Conservation (phyloP, 352 stramenopile species). For the Phytophthora quininea region DNA sequence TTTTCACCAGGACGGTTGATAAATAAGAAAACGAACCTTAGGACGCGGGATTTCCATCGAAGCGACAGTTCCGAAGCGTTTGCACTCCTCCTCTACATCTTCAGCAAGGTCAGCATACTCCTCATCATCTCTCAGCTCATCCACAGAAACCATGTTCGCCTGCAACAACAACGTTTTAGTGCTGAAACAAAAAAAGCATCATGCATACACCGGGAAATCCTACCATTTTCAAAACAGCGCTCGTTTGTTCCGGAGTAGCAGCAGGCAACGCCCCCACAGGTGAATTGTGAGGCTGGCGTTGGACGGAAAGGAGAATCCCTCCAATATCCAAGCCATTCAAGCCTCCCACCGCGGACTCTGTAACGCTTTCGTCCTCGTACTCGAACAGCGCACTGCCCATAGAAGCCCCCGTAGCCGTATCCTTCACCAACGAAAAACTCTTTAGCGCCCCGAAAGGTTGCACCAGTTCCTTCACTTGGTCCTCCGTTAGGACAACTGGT, state of each 20-base stretch:
- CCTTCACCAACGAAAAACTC: constrained; percentile 70
- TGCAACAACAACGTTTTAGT: constrained; percentile 17
- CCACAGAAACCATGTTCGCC: constrained; percentile 86
- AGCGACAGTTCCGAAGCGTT: constrained; percentile 79
- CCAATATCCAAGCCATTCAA: constrained; percentile 84
- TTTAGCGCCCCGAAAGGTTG: constrained; percentile 82
- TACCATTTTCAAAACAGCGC: constrained; percentile 81
- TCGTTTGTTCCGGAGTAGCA: constrained; percentile 44
- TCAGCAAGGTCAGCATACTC: constrained; percentile 89
- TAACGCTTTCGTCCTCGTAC: constrained; percentile 67
- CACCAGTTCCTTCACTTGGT: constrained; percentile 86
- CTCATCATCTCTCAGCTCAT: constrained; percentile 86
- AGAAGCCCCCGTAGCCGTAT: constrained; percentile 49
- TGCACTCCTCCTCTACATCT: constrained; percentile 91
- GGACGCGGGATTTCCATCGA: constrained; percentile 81
- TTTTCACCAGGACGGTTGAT: too few relatives aligned
- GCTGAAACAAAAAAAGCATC: not conserved
- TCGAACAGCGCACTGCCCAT: constrained; percentile 83
- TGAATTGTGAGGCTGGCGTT: constrained; percentile 45
- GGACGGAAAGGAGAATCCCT: constrained; percentile 67
- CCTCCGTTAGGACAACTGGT: constrained; percentile 70
- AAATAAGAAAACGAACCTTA: constrained; percentile 48
- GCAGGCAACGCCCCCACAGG: not conserved
- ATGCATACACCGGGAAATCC: constrained; percentile 11
- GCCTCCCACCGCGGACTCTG: constrained; percentile 66